Base-by-base conservation (phyloP, 805 yeast species). In the Lachancea kluyveri region DNA sequence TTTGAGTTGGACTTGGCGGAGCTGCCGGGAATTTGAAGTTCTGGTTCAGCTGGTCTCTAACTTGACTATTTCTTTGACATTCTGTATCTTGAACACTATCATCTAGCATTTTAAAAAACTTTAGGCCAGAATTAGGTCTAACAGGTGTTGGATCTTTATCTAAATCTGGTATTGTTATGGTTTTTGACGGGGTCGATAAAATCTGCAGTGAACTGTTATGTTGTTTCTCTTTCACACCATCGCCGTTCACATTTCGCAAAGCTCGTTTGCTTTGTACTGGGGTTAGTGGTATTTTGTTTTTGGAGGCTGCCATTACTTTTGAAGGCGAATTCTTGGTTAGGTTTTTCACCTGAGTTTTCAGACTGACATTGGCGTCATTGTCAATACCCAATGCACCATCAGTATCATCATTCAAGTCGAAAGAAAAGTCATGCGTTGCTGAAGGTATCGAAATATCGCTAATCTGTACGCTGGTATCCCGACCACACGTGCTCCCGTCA, bases 301-400 rank as follows among this genome's bases (percentile, higher is more conserved):
- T 30, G 6, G 13, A 5, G n/a, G 21, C 13, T 8, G 20, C 10
- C 11, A 9, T 10, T 12, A 7, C 8, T 8, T 14, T 20, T 30
- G 8, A n/a, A 5, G 18, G 8, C 21, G 8, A 13, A 6, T 12
- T 31, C 26, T 32, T 43, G 31, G 38, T 37, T 6, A 54, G 28
- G 28, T 54, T 56, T 30, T 40, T 45, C 8, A 41, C 47, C 33
- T 56, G 61, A 21, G 42, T 18, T 33, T 52, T 56, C 16, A 56
- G 31, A 35, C 48, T 48, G 8, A 56, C 61, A 33, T 56, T 56
- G 4, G 59, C 61, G 19, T 50, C 46, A 8, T 39, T 33, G 35
- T 56, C 61, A 11, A 56, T 46, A 1, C 59, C 60, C 10, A 56
- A 35, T 15, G 45, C 27, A 9, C 36, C 26, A 33, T 54, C 57